Evolutionary conservation across 2,329 filamentous ascomycete species (phyloP).

Genomic region (Epichloe glyceriae): DNA sequence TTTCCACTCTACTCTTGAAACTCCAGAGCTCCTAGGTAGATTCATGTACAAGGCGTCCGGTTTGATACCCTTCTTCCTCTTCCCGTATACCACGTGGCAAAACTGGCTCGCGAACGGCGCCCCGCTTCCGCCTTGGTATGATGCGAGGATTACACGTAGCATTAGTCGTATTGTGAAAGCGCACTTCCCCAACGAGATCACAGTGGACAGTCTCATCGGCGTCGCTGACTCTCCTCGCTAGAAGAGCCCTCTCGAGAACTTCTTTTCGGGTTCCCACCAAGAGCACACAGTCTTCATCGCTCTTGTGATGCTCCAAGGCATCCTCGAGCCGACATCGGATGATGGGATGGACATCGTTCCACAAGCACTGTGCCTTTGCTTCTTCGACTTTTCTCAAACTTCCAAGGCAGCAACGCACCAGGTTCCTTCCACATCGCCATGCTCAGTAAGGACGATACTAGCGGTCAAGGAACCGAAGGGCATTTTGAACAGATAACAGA

Average conservation of each 20-base stretch:
- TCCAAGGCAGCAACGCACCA: not conserved
- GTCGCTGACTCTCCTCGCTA: not conserved
- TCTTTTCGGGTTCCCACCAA: not conserved
- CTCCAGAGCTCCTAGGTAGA: not conserved
- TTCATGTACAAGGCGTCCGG: not conserved
- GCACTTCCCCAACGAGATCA: not conserved
- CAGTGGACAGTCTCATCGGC: not conserved
- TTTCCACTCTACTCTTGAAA: not conserved
- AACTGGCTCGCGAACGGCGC: too few species aligned
- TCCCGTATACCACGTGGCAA: not conserved
- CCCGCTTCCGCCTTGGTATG: too few species aligned
- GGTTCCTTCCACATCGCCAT: not conserved
- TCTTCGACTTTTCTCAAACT: not conserved
- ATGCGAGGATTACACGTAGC: too few species aligned
- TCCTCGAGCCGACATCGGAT: not conserved
- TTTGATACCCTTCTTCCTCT: not conserved
- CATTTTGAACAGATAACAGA: not conserved
- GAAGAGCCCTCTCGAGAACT: not conserved
- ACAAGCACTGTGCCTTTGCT: not conserved
- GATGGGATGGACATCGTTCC: not conserved
- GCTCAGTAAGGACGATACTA: not conserved
- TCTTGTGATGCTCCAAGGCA: not conserved
- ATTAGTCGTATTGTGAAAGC: not conserved
- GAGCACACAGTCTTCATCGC: not conserved
- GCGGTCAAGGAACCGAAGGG: not conserved